Percentiles rank a stretch among this genome's conserved stretches.
These are phyloP conservation scores for Capillidium rhysosporum DNA, from an alignment of 371 early-diverging fungal species.

Conservation along the genomic window DNA sequence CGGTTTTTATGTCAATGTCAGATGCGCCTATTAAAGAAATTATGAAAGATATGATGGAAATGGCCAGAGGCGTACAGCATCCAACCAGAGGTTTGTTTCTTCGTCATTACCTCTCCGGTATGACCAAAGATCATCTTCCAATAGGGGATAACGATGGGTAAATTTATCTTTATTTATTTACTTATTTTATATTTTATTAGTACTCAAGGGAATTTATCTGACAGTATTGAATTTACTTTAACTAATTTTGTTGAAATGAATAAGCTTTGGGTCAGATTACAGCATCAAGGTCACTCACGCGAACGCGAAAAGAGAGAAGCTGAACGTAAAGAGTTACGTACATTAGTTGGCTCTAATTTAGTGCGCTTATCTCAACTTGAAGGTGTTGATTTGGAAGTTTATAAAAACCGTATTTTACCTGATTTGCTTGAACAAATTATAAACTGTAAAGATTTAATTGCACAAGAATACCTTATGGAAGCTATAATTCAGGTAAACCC, in stretches of 20 bases:
- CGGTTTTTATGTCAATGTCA: conserved; percentile 72
- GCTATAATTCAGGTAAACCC: conserved; percentile 73
- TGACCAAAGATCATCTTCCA: conserved; percentile 78
- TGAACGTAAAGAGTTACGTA: conserved; percentile 82
- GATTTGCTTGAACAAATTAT: conserved; percentile 85
- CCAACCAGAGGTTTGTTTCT: conserved; percentile 89
- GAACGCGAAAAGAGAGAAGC: conserved; percentile 83
- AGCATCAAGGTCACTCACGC: conserved; percentile 82
- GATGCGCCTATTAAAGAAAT: conserved; percentile 80
- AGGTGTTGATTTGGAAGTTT: conserved; percentile 59
- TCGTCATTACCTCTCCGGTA: conserved; percentile 75
- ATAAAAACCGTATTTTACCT: conserved; percentile 70
- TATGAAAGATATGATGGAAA: conserved; percentile 95
- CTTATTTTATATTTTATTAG: conserved; percentile 13
- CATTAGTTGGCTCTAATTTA: conserved; percentile 89
- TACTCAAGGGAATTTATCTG: conserved; percentile 60
- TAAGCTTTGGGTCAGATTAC: conserved; percentile 95
- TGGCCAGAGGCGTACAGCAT: conserved; percentile 93
- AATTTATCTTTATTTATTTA: conserved; percentile 4
- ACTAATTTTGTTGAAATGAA: conserved; percentile 97
- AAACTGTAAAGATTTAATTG: conserved; percentile 86
- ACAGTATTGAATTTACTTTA: conserved; percentile 82
- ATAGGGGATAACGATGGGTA: conserved; percentile 28
- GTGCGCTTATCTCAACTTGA: conserved; percentile 83
- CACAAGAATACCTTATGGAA: conserved; percentile 98